phyloP scores from a whole-genome alignment of 768 basidiomycete genomes.

The Lactarius evosmus region DNA sequence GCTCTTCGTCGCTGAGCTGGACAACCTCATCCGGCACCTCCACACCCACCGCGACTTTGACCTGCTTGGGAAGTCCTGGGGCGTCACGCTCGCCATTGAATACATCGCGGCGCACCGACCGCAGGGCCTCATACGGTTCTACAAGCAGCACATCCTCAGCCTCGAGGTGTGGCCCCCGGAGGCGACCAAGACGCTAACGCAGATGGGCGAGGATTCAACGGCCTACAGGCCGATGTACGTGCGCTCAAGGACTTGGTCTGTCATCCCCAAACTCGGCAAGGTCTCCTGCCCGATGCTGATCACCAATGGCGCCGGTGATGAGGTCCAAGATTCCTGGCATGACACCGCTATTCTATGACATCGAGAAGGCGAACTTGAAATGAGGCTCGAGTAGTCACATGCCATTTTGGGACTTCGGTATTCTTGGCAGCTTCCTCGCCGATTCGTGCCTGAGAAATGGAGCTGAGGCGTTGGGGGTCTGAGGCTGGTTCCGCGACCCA shows the following conservation, averaged over 20 bases:
- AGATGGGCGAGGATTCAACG: constrained; percentile 37
- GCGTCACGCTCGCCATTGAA: constrained; percentile 45
- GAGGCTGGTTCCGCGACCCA: not conserved
- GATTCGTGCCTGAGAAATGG: not conserved
- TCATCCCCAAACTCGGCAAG: constrained; percentile 21
- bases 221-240: constrained; percentile 39
- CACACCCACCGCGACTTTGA: constrained; percentile 44
- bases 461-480: not conserved
- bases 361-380: constrained; percentile 22
- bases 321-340: constrained; percentile 22
- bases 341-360: constrained; percentile 25
- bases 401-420: constrained; percentile 22
- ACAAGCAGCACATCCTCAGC: constrained; percentile 32
- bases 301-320: constrained; percentile 28
- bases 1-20: constrained; percentile 51
- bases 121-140: constrained; percentile 35
- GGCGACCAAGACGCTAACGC: constrained; percentile 28
- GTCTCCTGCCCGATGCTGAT: constrained; percentile 28
- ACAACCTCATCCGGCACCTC: constrained; percentile 42
- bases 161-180: constrained; percentile 34
- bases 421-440: constrained; percentile 23
- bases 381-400: constrained; percentile 26
- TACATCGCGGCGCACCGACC: constrained; percentile 32
- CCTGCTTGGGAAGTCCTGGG: constrained; percentile 43
- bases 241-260: constrained; percentile 25